These are phyloP conservation scores for Daldinia grandis DNA, from an alignment of 495 filamentous ascomycete species.

Conservation along the genomic window DNA sequence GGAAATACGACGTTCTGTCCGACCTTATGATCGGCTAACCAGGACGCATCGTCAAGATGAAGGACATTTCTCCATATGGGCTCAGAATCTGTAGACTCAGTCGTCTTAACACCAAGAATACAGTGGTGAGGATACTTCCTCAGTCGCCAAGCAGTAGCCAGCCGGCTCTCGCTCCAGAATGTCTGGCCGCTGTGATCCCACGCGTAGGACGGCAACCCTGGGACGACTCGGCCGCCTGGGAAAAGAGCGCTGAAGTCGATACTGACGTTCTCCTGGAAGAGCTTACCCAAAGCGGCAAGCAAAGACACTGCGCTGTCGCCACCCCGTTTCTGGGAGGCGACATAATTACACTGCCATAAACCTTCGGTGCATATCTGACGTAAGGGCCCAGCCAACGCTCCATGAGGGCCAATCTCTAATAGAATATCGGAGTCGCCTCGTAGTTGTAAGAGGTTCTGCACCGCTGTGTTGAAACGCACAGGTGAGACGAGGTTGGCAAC, in stretches of 20 bases:
- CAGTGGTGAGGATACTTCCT: constrained; percentile 54
- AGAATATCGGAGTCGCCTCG: constrained; percentile 41
- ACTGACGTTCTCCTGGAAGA: constrained; percentile 15
- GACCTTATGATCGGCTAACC: constrained; percentile 59
- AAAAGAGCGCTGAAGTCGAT: constrained; percentile 43
- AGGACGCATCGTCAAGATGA: constrained; percentile 50
- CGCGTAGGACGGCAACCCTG: constrained; percentile 53
- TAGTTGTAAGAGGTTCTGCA: constrained; percentile 36
- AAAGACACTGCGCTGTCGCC: neutral
- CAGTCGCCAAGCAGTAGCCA: constrained; percentile 50
- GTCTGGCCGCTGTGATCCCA: constrained; percentile 49
- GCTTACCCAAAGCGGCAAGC: neutral
- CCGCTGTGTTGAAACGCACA: constrained; percentile 48
- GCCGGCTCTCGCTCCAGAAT: constrained; percentile 57
- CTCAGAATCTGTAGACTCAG: constrained; percentile 48
- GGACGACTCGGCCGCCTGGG: constrained; percentile 40
- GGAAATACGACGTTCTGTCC: constrained; percentile 54
- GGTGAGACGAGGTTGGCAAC: constrained; percentile 43
- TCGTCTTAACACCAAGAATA: constrained; percentile 52
- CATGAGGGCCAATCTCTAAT: constrained; percentile 36
- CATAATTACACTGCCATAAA: neutral
- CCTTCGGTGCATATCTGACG: neutral
- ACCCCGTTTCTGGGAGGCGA: neutral
- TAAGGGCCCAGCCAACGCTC: neutral
- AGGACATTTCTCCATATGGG: constrained; percentile 59